Evolutionary conservation across 108 stramenopile species (phyloP).

Genomic region (Cyclostephanos invisitatus): DNA sequence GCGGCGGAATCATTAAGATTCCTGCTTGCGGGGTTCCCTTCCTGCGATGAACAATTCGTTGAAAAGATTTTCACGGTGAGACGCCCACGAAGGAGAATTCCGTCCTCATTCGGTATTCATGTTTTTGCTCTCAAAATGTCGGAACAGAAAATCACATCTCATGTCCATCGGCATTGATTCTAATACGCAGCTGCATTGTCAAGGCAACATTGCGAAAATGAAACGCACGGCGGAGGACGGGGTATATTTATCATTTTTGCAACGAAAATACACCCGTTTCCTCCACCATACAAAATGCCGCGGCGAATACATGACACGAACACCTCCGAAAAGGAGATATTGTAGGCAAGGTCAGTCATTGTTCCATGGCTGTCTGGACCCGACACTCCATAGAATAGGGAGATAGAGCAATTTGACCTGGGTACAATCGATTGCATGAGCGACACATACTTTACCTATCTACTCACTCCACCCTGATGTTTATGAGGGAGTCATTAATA

Average conservation of each 20-base stretch:
- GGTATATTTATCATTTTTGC: background rate
- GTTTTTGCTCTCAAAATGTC: background rate
- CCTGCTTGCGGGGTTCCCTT: slow-evolving; percentile 65
- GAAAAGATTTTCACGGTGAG: slow-evolving; percentile 1
- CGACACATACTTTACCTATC: no score
- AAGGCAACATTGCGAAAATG: background rate
- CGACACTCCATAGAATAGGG: slow-evolving; percentile 4
- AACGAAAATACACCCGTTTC: background rate
- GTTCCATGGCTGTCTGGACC: slow-evolving; percentile 31
- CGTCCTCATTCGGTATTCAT: background rate
- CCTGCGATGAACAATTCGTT: slow-evolving; percentile 31
- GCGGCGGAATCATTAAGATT: slow-evolving; percentile 70
- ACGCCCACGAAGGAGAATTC: background rate
- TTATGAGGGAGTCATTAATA: no score
- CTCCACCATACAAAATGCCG: slow-evolving; percentile 1
- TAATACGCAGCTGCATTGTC: background rate
- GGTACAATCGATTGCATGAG: background rate
- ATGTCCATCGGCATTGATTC: background rate
- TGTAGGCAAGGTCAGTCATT: background rate
- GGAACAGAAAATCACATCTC: background rate
- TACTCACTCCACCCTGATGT: no score
- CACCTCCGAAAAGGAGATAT: slow-evolving; percentile 13
- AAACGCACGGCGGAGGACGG: background rate
- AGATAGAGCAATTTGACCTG: slow-evolving; percentile 20
- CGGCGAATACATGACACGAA: slow-evolving; percentile 4